phyloP scores from a whole-genome alignment of 352 stramenopile genomes.

The Nothophytophthora sp. region DNA sequence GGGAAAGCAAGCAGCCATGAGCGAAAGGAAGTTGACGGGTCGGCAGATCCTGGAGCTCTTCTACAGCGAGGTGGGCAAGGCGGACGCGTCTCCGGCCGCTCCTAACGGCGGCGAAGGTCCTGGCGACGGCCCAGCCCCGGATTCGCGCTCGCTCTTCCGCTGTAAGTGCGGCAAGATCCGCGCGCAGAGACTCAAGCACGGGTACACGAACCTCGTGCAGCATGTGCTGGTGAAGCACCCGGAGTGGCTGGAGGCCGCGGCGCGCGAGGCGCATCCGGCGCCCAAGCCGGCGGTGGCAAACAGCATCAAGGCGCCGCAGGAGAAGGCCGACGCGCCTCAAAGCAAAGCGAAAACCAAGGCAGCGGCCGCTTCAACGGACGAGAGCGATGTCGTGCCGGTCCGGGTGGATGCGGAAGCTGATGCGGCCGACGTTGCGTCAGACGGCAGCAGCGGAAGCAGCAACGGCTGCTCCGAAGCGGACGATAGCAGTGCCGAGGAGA shows the following conservation, averaged over 20 bases:
- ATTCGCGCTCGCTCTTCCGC: constrained; percentile 34
- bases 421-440: constrained; percentile 1
- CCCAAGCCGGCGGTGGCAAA: constrained; percentile 17
- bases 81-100: too few relatives aligned
- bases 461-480: constrained; percentile 2
- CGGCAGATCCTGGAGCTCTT: constrained; percentile 53
- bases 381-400: background rate
- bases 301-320: constrained; percentile 7
- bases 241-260: constrained; percentile 44
- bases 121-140: background rate
- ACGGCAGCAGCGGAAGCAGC: background rate
- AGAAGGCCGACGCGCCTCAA: constrained; percentile 5
- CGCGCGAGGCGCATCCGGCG: constrained; percentile 21
- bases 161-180: constrained; percentile 69
- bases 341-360: constrained; percentile 2
- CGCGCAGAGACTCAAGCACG: constrained; percentile 46
- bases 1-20: constrained; percentile 6
- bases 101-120: background rate
- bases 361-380: background rate
- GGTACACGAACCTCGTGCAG: constrained; percentile 69
- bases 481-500: background rate
- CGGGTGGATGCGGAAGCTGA: background rate
- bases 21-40: constrained; percentile 30
- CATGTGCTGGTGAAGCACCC: constrained; percentile 67
- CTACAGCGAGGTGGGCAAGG: constrained; percentile 32